Evolutionary conservation across 2,329 filamentous ascomycete genomes (phyloP), one percentile per base, ranked within the genome.

Genomic region (Pseudogymnoascus sp.): DNA sequence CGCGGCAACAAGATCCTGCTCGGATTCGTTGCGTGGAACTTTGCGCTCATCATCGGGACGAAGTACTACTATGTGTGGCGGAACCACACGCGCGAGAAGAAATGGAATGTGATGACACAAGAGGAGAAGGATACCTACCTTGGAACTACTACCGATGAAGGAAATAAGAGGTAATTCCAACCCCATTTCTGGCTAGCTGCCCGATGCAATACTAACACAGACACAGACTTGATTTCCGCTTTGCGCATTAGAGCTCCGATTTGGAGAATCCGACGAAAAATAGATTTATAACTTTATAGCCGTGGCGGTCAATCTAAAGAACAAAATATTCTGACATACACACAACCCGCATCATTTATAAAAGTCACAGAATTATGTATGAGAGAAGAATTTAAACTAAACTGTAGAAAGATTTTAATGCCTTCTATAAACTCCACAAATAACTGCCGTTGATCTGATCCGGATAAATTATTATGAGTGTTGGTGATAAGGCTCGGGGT

Each of bases 1-100:
- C 75, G 77, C 0, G 84, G 83, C 1, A 86, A 87, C 67, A 77
- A 75, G 42, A 74, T 79, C 0, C 70, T 87, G 1, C 75, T 87
- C n/a, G 79, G 67, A 0, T 75, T 85, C 13, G 72, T 72, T 4
- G 71, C 73, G 1, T 75, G 74, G 40, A 81, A 81, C 60, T 75
- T 82, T 12, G 65, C 74, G 4, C 63, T 80, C 3, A 79, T 81
- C 64, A 64, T 78, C 7, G 71, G 69, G 1, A 74, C 77, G 1
- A 81, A 81, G 67, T n/a, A 76, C 4, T 82, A 78, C 65, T 82
- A 83, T 66, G 70, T 78, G 2, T 64, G 64, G 39, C 71, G 77
- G 9, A 82, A 82, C 61, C 71, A 67, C 62, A 70, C 60, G 61
- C 71, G 74, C 61, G 76, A 77, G 29, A 65, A 62, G 39, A 73